Evolutionary conservation across 495 filamentous ascomycete genomes (phyloP).

Genomic region (Astrocystis sublimbata): DNA sequence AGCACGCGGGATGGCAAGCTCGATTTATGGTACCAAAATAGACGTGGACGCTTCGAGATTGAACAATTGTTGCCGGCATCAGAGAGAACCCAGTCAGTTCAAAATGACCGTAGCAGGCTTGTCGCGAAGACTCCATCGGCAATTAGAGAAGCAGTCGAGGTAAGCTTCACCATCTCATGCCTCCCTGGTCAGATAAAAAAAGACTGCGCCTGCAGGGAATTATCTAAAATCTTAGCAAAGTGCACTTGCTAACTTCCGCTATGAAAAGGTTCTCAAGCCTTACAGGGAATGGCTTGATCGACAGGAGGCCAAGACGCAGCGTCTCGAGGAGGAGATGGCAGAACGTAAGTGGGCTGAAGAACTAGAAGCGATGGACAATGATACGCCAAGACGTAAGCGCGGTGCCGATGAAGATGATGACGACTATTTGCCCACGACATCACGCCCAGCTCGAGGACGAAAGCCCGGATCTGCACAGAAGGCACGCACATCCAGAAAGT

Average conservation of each 20-base stretch:
- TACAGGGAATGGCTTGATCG: not conserved
- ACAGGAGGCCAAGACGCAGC: not conserved
- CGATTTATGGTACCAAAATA: conserved; percentile 1
- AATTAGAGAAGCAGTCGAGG: not conserved
- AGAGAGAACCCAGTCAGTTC: not conserved
- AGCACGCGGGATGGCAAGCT: not conserved
- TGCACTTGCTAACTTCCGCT: not conserved
- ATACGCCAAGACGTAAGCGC: not conserved
- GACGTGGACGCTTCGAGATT: not conserved
- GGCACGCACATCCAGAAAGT: not conserved
- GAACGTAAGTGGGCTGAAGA: not conserved
- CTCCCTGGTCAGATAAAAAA: not conserved
- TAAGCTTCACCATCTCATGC: not conserved
- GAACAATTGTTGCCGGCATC: not conserved
- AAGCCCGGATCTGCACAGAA: not conserved
- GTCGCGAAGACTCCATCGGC: not conserved
- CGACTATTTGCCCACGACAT: not conserved
- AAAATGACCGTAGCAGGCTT: not conserved
- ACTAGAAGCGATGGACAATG: not conserved
- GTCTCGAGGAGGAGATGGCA: not conserved
- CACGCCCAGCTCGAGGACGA: not conserved
- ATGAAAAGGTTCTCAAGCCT: not conserved
- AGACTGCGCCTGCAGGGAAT: too few species aligned
- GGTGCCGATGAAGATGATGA: not conserved
- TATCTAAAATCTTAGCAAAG: not conserved